These are phyloP conservation scores for Tephrocybe rancida DNA, from an alignment of 768 basidiomycete genomes.

Conservation along the genomic window DNA sequence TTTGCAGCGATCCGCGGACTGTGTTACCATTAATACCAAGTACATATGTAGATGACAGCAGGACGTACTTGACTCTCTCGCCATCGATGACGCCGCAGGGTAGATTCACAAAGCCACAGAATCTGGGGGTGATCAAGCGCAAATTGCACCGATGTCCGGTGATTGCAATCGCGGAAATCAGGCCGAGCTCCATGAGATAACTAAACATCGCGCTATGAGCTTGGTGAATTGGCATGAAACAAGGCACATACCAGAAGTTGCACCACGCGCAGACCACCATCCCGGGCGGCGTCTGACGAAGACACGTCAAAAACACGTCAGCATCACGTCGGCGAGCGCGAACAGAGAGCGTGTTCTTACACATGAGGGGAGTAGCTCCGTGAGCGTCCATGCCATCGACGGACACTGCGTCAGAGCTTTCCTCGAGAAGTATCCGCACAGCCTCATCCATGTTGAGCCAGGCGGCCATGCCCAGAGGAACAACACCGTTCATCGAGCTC, in stretches of 20 bases:
- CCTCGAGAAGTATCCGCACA: constrained; percentile 67
- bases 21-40: constrained; percentile 14
- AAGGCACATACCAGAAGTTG: constrained; percentile 55
- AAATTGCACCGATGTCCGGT: constrained; percentile 73
- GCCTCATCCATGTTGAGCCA: constrained; percentile 69
- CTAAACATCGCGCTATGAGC: constrained; percentile 31
- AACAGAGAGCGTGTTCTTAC: constrained; percentile 46
- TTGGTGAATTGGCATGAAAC: constrained; percentile 3
- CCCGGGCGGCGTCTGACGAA: constrained; percentile 71
- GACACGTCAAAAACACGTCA: constrained; percentile 12
- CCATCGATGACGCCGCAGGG: constrained; percentile 62
- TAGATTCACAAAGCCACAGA: constrained; percentile 71
- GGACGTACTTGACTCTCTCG: constrained; percentile 58
- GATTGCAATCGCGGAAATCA: constrained; percentile 71
- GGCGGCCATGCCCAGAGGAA: constrained; percentile 77
- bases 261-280: constrained; percentile 70
- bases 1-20: constrained; percentile 42
- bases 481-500: constrained; percentile 68
- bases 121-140: constrained; percentile 61
- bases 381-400: constrained; percentile 77
- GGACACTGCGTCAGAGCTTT: constrained; percentile 59
- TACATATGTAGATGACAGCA: constrained; percentile 10
- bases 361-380: constrained; percentile 84
- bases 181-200: constrained; percentile 72
- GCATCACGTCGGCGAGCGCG: constrained; percentile 20